Base-by-base conservation (phyloP, 2,329 filamentous ascomycete species). In the Ceratocystis cacaofunesta region DNA sequence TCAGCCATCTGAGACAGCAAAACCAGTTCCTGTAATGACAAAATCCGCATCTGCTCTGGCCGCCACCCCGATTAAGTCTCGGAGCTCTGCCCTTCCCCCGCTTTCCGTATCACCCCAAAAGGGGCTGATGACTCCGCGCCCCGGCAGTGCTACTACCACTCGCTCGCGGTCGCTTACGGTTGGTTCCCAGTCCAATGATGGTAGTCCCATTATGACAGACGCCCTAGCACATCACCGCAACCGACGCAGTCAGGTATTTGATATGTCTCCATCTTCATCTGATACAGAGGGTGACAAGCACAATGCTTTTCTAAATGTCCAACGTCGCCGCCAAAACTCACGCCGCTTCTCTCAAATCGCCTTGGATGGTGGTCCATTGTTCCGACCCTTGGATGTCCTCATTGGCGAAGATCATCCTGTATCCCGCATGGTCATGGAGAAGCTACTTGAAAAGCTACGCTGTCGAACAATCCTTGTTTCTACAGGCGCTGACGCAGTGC, bases 401-500 rank as follows among this genome's bases (percentile, higher is more conserved):
- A 95, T 99, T 63, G 97, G 94, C 73, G 94, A 99, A 76, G 94
- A 99, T 71, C 94, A 99, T 73, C 94, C 94, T 0, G 92, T 99
- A 3, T 96, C 94, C 5, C 85, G 92, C 25, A 86, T 99, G 78
- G 92, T 99, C n/a, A 97, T 99, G 92, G 94, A 99, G 73, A 94
- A 95, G 71, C 78, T 99, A 6, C 81, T 99, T 63, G 94, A 99
- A 74, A 99, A 97, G 76, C 79, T 97, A 44, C 88, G 90, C 44
- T 99, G 94, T 72, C 89, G 94, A 52, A 96, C 92, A 7, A 94
- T 99, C 71, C 91, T 90, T 2, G 92, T 94, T 3, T 82, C 87
- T 2, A 96, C 92, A 70, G 94, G 94, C 0, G 87, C 90, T 0
- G 94, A 99, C 72, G 94, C 92, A 10, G 87, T 96, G 71, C 85